phyloP scores from a whole-genome alignment of 768 basidiomycete species.

The Kwoniella heveanensis region DNA sequence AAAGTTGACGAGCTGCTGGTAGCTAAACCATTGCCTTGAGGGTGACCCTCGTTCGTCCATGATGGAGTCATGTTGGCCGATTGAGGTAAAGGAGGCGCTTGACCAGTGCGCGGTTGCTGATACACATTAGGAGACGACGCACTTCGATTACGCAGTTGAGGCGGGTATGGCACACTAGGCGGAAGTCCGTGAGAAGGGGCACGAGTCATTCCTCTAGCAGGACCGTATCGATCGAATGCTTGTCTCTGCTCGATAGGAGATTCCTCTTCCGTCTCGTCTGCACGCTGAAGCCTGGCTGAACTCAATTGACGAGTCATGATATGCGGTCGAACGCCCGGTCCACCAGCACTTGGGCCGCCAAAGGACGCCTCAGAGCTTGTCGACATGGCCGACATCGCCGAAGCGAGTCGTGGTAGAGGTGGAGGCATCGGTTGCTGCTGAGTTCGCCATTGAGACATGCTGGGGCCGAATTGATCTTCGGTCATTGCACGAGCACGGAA shows the following conservation, averaged over 20 bases:
- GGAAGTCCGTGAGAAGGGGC: conserved; percentile 39
- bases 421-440: conserved; percentile 59
- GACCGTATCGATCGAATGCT: conserved; percentile 26
- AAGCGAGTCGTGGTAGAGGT: conserved; percentile 49
- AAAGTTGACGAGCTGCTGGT: conserved; percentile 32
- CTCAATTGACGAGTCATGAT: conserved; percentile 24
- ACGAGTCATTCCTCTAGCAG: conserved; percentile 37
- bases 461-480: conserved; percentile 67
- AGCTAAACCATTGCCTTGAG: conserved; percentile 8
- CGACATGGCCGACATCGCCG: conserved; percentile 49
- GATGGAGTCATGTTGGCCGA: not conserved
- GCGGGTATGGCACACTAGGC: conserved; percentile 31
- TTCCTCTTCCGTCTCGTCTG: conserved; percentile 44
- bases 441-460: conserved; percentile 68
- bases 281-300: conserved; percentile 23
- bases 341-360: conserved; percentile 15
- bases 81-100: conserved; percentile 21
- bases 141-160: conserved; percentile 56
- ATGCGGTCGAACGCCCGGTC: conserved; percentile 7
- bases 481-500: conserved; percentile 68
- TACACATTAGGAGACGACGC: conserved; percentile 58
- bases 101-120: conserved; percentile 40
- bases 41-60: conserved; percentile 6
- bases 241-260: conserved; percentile 24
- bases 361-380: conserved; percentile 45